Base-by-base conservation (phyloP, 139 green algal species). In the Chloropicon primus region DNA sequence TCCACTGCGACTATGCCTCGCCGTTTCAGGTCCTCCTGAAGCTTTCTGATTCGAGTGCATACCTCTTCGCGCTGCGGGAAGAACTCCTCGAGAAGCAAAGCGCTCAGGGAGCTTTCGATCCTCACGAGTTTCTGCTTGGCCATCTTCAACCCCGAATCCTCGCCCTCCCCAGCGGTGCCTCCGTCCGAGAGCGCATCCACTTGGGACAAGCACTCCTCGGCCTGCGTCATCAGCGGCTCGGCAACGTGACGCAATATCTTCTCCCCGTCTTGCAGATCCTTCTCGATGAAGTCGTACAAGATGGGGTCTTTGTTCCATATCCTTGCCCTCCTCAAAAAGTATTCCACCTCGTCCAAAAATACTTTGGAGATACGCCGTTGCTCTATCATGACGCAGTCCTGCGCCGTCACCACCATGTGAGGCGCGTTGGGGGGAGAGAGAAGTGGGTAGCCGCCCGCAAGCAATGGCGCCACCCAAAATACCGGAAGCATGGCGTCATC, bases 301-400 rank as follows among this genome's bases (percentile, higher is more conserved):
- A 77, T 77, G 10, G 74, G 74, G n/a, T 23, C 17, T 25, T 62
- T 27, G 22, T 26, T 27, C 74, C 74, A 77, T 10, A 25, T 29
- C 26, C 5, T 24, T 17, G 75, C 75, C 22, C 75, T 17, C 41
- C 22, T 27, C 27, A 74, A 53, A 53, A 74, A 73, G 74, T 74
- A 54, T 28, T 25, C 21, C 5, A 79, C 79, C 74, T 82, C 79
- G 74, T 82, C 79, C 74, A 82, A n/a, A 28, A 76, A 75, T 25
- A 54, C 21, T 1, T 73, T 53, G 25, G 53, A 72, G 17, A 82
- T 26, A 1, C 73, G 5, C 28, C 79, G 79, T 74, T 79, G 25
- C 25, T 82, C 79, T 24, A 75, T 24, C 79, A 82, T 82, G 27
- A 75, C 73, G 79, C 79, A 82, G 28, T 75, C 74, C 23, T 79